Evolutionary conservation across 306 rosid genomes (phyloP), one percentile per base, ranked within the genome.

Genomic region (Geum urbanum): DNA sequence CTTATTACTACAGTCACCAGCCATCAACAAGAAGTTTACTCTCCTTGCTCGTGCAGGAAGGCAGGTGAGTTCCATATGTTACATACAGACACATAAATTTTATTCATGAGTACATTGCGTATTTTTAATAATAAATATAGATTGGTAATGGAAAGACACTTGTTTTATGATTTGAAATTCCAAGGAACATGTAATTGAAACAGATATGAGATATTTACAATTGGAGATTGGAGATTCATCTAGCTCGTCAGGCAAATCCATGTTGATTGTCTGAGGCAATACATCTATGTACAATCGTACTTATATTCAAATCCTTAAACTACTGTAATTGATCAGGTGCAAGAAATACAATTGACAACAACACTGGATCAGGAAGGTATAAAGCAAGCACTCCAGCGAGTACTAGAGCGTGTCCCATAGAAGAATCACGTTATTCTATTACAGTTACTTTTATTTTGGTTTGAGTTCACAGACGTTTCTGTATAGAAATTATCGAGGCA

Each of bases 31-130:
- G 82, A 81, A 79, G 76, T 92, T 86, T 72, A 88, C 90, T 72
- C 97, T 92, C 67, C 97, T 92, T 74, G 98, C 94, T 49, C 94
- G 98, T 9, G 98, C 97, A 0, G 98, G 97, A 71, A 82, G 97
- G 76, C 97, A 86, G 98, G 98, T 91, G 74, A 67, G 66, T 69
- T 65, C 69, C 52, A 35, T 56, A 56, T 32, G 3, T 32, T 32
- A 32, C 37, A 32, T 32, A 32, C 37, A 32, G 2, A 32, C 37
- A 32, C 37, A 32, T 32, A 32, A 2, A 32, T 1, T 32, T 1
- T 32, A 2, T 32, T 32, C 37, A 32, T 32, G 37, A 32, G 8
- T 52, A 22, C 37, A 55, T 55, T 5, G 14, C 37, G 13, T 55
- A 55, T 15, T 55, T 19, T 54, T 32, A 32, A 32, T 32, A 32